Evolutionary conservation across 2,329 filamentous ascomycete species (phyloP), one percentile per base, ranked within the genome.

Genomic region (Diplodia sapinea): DNA sequence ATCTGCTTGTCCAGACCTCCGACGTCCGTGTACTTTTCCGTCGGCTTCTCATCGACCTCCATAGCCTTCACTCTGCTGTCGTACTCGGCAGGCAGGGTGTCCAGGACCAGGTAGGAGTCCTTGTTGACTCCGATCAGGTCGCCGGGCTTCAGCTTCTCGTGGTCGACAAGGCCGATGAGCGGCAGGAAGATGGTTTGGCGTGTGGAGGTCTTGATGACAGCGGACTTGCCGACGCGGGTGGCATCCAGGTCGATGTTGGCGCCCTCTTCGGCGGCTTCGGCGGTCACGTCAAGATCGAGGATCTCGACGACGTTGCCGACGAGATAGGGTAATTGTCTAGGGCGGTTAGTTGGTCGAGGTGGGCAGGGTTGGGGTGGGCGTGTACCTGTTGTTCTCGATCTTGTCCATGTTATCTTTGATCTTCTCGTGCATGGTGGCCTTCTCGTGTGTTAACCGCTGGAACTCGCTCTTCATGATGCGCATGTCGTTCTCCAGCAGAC

Each of bases 1-100:
- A 99, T 99, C 84, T 99, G 95, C 84, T 99, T 99, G 82, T 97
- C 94, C 74, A 99, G 81, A 63, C 95, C 95, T 82, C 95, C 95
- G 15, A 99, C 96, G 82, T 99, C 95, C 66, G 90, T 95, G 83
- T 99, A 99, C 82, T 98, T 97, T 82, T 99, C 95, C 49, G 94
- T 98, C 11, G 95, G 96, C 86, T 99, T 99, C 86, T 99, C 96
- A 76, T 99, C 95, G 8, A 99, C 95, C 84, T 99, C 96, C 95
- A 99, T 99, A 43, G 96, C 96, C 85, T 99, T 99, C 72, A 99
- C 95, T 80, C 95, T 89, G 82, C 94, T 98, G 78, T 99, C 95
- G 77, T 99, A 99, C 80, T 99, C 96, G 56, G 95, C 95, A 1
- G 95, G 95, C 72, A 99, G 85, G 29, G 95, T 99, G 78, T 99